Percentiles rank a stretch among this genome's conserved stretches.
phyloP scores from a whole-genome alignment of 1,284 basidiomycete genomes.

The Mycena sp. region DNA sequence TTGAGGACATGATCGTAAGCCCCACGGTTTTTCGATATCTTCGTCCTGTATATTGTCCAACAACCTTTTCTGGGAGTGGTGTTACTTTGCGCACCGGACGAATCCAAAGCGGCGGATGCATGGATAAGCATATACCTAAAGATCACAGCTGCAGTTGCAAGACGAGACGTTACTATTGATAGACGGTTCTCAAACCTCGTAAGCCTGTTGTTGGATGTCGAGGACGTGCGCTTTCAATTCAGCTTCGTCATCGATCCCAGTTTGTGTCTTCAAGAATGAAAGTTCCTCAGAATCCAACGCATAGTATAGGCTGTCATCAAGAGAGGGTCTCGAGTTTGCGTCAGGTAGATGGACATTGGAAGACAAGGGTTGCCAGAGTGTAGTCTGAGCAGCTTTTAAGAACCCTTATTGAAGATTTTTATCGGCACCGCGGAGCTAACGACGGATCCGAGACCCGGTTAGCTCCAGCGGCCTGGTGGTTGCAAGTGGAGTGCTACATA shows the following conservation, averaged over 20 bases:
- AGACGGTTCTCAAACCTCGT: slow-evolving; percentile 9
- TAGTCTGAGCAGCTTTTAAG: no score
- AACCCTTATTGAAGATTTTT: no score
- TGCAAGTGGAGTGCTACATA: no score
- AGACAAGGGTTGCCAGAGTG: no score
- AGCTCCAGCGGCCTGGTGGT: no score
- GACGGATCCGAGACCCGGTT: no score
- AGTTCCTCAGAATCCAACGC: slow-evolving; percentile 20
- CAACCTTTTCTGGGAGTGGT: background rate
- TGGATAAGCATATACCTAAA: slow-evolving; percentile 20
- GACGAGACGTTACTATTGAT: background rate
- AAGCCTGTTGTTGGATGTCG: slow-evolving; percentile 9
- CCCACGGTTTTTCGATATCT: slow-evolving; percentile 48
- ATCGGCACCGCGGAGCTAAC: no score
- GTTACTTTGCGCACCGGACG: background rate
- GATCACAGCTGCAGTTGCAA: background rate
- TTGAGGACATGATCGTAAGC: slow-evolving; percentile 55
- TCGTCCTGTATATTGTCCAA: slow-evolving; percentile 44
- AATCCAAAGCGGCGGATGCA: slow-evolving; percentile 25
- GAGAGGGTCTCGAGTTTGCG: no score
- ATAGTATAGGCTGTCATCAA: background rate
- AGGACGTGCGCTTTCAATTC: slow-evolving; percentile 18
- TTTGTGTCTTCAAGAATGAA: slow-evolving; percentile 46
- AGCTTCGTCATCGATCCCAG: slow-evolving; percentile 13
- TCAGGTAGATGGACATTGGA: no score